Evolutionary conservation across 768 basidiomycete genomes (phyloP).

Genomic region (Serendipita indica): DNA sequence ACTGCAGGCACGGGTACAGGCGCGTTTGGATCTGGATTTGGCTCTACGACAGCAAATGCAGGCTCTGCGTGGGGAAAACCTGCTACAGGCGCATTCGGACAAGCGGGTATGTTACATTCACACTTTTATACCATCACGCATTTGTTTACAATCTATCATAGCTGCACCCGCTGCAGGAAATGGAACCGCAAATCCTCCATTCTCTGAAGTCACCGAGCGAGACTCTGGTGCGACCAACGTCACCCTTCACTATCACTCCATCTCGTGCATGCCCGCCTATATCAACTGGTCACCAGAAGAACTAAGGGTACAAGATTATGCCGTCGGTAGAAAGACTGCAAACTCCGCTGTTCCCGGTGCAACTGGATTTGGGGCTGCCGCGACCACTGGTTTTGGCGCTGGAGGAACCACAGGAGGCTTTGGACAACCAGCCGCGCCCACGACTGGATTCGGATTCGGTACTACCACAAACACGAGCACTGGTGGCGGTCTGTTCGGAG

Average conservation of each 20-base stretch:
- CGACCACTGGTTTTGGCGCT: slow-evolving; percentile 22
- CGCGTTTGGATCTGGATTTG: slow-evolving; percentile 28
- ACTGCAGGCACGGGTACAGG: slow-evolving; percentile 27
- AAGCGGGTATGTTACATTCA: too few relatives aligned
- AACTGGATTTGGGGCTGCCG: slow-evolving; percentile 41
- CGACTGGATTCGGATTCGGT: background rate
- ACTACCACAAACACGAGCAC: slow-evolving; percentile 13
- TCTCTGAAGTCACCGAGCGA: slow-evolving; percentile 45
- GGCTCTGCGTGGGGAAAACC: slow-evolving; percentile 17
- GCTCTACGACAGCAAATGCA: background rate
- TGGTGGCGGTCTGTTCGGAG: slow-evolving; percentile 29
- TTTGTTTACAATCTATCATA: slow-evolving; percentile 11
- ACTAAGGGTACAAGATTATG: slow-evolving; percentile 61
- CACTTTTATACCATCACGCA: too few relatives aligned
- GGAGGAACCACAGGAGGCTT: slow-evolving; percentile 17
- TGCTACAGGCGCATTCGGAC: slow-evolving; percentile 14
- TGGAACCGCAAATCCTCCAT: slow-evolving; percentile 55
- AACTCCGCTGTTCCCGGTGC: slow-evolving; percentile 17
- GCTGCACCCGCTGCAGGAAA: slow-evolving; percentile 21
- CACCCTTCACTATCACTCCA: slow-evolving; percentile 64
- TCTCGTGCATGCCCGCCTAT: slow-evolving; percentile 67
- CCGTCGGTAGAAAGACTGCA: slow-evolving; percentile 55
- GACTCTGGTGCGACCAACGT: slow-evolving; percentile 33
- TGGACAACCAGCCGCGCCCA: background rate
- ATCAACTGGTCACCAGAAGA: slow-evolving; percentile 70